Conservation (phyloP, 2,329 filamentous ascomycete genomes). For the Beauveria medogensis region DNA sequence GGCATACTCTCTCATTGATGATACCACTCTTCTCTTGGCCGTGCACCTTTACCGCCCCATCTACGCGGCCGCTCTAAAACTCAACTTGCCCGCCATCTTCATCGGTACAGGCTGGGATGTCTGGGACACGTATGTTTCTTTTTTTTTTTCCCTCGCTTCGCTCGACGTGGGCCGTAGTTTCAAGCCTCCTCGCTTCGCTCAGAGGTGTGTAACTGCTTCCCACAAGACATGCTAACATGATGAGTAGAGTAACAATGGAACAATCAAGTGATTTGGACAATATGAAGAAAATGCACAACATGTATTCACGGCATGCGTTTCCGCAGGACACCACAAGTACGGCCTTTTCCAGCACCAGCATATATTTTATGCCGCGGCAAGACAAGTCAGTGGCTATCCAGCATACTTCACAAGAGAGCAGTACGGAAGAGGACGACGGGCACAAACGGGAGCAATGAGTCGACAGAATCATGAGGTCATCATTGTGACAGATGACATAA, state of each 20-base stretch:
- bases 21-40: conserved; percentile 48
- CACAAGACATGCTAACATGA: background rate
- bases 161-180: background rate
- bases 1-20: conserved; percentile 42
- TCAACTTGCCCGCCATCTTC: conserved; percentile 42
- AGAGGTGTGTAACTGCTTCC: background rate
- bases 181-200: background rate
- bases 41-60: conserved; percentile 51
- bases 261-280: conserved; percentile 19
- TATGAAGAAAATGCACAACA: conserved; percentile 26
- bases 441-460: too few species aligned
- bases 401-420: too few species aligned
- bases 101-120: conserved; percentile 47
- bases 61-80: conserved; percentile 43
- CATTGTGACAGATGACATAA: too few species aligned
- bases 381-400: too few species aligned
- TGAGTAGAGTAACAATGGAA: background rate
- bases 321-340: conserved; percentile 27
- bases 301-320: conserved; percentile 25
- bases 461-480: too few species aligned
- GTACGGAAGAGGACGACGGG: too few species aligned
- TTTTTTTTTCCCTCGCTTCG: background rate
- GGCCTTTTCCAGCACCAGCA: conserved; percentile 32
- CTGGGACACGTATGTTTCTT: conserved; percentile 39
- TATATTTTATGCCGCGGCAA: conserved; percentile 27